Evolutionary conservation across 2,329 filamentous ascomycete species (phyloP), one percentile per base, ranked within the genome.

Genomic region (Xylaria multiplex): DNA sequence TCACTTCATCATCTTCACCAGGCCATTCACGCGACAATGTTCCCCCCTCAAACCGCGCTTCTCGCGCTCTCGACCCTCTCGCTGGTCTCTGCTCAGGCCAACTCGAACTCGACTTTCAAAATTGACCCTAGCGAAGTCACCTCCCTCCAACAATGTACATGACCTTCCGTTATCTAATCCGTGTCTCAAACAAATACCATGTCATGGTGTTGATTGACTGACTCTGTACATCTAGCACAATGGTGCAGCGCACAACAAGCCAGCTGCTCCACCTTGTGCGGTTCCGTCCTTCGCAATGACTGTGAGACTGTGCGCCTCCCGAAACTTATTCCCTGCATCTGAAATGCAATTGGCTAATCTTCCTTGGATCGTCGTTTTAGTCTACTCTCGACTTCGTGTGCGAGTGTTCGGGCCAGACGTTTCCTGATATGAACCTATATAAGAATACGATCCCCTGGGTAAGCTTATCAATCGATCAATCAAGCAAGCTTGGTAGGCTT

Each of bases 231-330:
- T 59, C 19, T 58, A 65, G 85, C 82, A 53, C 62, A 72, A 19
- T 88, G 85, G 85, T 88, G 86, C 76, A 74, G 73, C 59, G 84
- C 80, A 48, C 79, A 88, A 79, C 77, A 75, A 65, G 82, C 85
- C 75, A 83, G 81, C 45, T 88, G 86, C 78, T 67, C 68, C 53
- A 77, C 76, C 27, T 81, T 88, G 46, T 88, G 86, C 78, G 75
- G 74, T 59, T 69, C 74, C 59, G 75, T 79, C 22, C 69, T 75
- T 6, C 68, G 67, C 59, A 86, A 87, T 75, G 71, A 73, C 61
- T 88, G 86, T 75, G 69, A 76, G 22, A 70, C 77, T 64, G 85
- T 88, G 78, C 69, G 84, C 66, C 48, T 53, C 76, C 48, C 50
- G 32, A 30, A 43, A 46, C n/a, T 49, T 2, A 37, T 19, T 49